Percentiles rank a stretch among this genome's conserved stretches.
phyloP scores from a whole-genome alignment of 805 yeast genomes.

The Kuraishia cidri region DNA sequence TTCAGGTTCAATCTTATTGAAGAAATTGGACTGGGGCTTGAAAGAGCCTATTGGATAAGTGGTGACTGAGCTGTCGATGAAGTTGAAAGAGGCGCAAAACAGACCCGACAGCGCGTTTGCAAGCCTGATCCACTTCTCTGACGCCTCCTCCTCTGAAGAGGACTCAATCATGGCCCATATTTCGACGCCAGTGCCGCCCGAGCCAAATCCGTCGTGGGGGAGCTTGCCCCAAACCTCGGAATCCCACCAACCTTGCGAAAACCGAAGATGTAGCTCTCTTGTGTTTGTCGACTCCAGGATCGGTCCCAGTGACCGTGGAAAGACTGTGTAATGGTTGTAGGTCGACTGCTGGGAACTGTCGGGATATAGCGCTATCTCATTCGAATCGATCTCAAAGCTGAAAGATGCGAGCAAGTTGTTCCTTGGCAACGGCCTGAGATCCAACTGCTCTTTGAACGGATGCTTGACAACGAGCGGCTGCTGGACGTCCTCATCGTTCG shows the following conservation, averaged over 20 bases:
- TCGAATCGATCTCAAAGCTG: constrained; percentile 55
- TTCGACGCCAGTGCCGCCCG: constrained; percentile 96
- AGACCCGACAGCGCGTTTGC: constrained; percentile 78
- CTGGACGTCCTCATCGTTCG: too few relatives aligned
- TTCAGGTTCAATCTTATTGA: constrained; percentile 15
- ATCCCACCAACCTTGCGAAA: constrained; percentile 96
- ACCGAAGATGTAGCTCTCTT: constrained; percentile 73
- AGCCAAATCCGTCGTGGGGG: constrained; percentile 58
- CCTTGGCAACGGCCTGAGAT: constrained; percentile 63
- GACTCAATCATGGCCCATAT: constrained; percentile 83
- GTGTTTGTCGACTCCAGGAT: constrained; percentile 58
- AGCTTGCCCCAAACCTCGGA: constrained; percentile 77
- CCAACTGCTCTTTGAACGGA: constrained; percentile 54
- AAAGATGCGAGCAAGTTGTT: constrained; percentile 67
- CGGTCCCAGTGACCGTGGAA: constrained; percentile 80
- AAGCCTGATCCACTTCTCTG: constrained; percentile 58
- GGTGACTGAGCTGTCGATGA: constrained; percentile 72
- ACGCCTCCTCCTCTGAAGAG: constrained; percentile 39
- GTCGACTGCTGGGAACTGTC: constrained; percentile 3
- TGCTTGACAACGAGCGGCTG: constrained; percentile 10
- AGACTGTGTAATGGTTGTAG: constrained; percentile 48
- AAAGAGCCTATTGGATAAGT: constrained; percentile 49
- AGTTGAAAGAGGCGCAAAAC: constrained; percentile 91
- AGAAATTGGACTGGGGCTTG: constrained; percentile 12
- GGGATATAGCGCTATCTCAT: constrained; percentile 17